These are phyloP conservation scores for Rhodotorula sphaerocarpa DNA, from an alignment of 768 basidiomycete species.

Conservation along the genomic window DNA sequence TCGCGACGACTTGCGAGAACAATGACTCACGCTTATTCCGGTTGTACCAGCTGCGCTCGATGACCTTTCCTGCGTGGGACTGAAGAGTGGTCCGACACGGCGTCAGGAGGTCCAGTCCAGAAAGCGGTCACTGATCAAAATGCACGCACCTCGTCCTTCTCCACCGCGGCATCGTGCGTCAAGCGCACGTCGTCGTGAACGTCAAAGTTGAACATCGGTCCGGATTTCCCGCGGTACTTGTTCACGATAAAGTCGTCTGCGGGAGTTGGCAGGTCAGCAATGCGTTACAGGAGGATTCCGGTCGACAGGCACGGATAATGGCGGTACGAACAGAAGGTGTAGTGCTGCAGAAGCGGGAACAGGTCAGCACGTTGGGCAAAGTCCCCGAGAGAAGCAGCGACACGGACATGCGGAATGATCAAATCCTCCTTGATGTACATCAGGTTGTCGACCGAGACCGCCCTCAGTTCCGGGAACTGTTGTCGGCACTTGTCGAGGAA, in stretches of 20 bases:
- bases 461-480: conserved; percentile 85
- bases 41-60: conserved; percentile 90
- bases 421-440: conserved; percentile 99
- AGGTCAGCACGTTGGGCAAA: conserved; percentile 1
- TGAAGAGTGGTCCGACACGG: neutral
- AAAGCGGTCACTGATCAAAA: too few species aligned
- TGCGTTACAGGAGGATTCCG: neutral
- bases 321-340: conserved; percentile 83
- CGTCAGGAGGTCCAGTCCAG: conserved; percentile 3
- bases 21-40: conserved; percentile 64
- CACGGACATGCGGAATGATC: conserved; percentile 84
- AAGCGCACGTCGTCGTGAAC: conserved; percentile 97
- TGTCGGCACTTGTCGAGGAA: conserved; percentile 89
- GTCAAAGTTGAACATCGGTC: conserved; percentile 95
- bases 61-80: conserved; percentile 91
- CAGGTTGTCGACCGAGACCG: conserved; percentile 84
- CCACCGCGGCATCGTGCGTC: conserved; percentile 84
- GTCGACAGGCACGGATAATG: neutral
- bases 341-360: conserved; percentile 55
- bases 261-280: neutral
- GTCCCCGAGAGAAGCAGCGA: neutral
- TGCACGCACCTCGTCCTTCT: conserved; percentile 81
- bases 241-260: conserved; percentile 71
- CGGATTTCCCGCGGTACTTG: conserved; percentile 95
- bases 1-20: neutral